Evolutionary conservation across 805 yeast species (phyloP).

Genomic region (Candida chauliodis): DNA sequence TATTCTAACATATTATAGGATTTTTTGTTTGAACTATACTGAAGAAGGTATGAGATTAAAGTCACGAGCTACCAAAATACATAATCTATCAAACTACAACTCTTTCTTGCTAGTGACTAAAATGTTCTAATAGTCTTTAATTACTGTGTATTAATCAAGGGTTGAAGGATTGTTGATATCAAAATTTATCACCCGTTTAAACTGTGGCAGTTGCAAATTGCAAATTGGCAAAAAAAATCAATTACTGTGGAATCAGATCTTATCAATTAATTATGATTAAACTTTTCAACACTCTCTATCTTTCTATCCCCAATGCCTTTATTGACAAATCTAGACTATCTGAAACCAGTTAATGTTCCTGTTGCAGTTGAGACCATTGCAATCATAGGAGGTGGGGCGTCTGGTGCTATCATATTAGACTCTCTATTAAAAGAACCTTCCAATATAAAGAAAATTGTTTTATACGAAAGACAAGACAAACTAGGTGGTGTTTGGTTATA

Average conservation of each 20-base stretch:
- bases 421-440: slow-evolving; percentile 28
- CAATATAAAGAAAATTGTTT: slow-evolving; percentile 25
- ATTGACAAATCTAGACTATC: slow-evolving; percentile 7
- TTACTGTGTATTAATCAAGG: too few relatives aligned
- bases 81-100: too few relatives aligned
- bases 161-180: too few relatives aligned
- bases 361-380: slow-evolving; percentile 28
- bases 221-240: background rate
- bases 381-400: slow-evolving; percentile 49
- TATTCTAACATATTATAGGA: too few relatives aligned
- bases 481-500: slow-evolving; percentile 44
- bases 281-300: background rate
- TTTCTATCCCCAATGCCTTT: slow-evolving; percentile 4
- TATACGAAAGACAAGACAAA: slow-evolving; percentile 36
- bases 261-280: slow-evolving; percentile 3
- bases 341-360: slow-evolving; percentile 10
- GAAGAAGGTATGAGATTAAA: too few relatives aligned
- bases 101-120: too few relatives aligned
- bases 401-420: slow-evolving; percentile 42
- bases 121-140: too few relatives aligned
- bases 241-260: slow-evolving; percentile 3
- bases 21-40: too few relatives aligned
- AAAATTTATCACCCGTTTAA: too few relatives aligned
- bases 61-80: too few relatives aligned
- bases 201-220: slow-evolving; percentile 5